Evolutionary conservation across 176 grass and related monocot species (phyloP), one percentile per base, ranked within the genome.

Genomic region (Pontederia paniculata): DNA sequence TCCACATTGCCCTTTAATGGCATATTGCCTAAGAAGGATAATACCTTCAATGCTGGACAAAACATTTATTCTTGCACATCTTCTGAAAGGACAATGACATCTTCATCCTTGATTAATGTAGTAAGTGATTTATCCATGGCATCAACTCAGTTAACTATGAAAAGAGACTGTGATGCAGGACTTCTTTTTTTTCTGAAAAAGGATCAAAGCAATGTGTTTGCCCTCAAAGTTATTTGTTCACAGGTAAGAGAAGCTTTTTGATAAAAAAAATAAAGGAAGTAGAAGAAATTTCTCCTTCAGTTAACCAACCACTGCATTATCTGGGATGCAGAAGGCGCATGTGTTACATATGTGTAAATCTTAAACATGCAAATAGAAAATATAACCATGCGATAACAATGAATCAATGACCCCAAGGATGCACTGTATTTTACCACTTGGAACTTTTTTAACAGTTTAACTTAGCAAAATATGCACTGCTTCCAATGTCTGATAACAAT

Each of bases 401-500:
- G 66, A 58, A 65, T 81, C 55, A 61, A 74, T 61, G 8, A 51
- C 42, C 20, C 21, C 58, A 12, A 75, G 23, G 55, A 58, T 79
- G 62, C n/a, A 23, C 48, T 63, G 77, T 62, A 69, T 51, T 21
- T 41, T 84, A 54, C 54, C 57, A 62, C 54, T 68, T 60, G 71
- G 71, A 96, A 76, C 56, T 16, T 79, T 76, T 86, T 62, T 89
- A 25, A 70, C 60, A 66, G 77, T 89, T 76, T 45, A 89, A 60
- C 58, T 83, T 47, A 23, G 82, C 61, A 56, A 81, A n/a, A 54
- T 57, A 89, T 81, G 59, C 86, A 96, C 55, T 87, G 79, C 60
- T 86, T 96, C 91, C 91, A 96, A 50, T 96, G 91, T 69, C 91
- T 89, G 52, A 12, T 78, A 58, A 96, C 65, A 57, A 84, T 77